Percentiles rank a stretch among this genome's conserved stretches.
These are phyloP conservation scores for Cladorrhinum sp. DNA, from an alignment of 2,329 filamentous ascomycete species.

Conservation along the genomic window DNA sequence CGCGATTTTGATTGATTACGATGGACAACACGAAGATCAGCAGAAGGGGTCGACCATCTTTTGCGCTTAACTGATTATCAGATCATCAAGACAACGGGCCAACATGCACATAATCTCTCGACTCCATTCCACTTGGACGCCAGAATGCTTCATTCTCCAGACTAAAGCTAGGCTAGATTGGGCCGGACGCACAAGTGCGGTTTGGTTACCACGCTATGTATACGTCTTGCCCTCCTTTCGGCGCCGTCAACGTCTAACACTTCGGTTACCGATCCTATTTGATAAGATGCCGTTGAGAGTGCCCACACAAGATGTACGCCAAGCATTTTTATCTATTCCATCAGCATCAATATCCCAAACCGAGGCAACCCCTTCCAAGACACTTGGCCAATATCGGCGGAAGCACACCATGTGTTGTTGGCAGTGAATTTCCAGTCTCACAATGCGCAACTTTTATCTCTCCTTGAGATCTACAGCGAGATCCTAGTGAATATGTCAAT, in stretches of 20 bases:
- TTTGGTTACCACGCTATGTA: slow-evolving; percentile 7
- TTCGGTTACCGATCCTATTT: slow-evolving; percentile 19
- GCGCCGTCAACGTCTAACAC: neutral
- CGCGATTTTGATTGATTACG: neutral
- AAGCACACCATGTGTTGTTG: neutral
- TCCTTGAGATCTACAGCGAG: neutral
- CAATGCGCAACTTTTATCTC: neutral
- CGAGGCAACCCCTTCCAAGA: neutral
- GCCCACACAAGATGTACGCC: slow-evolving; percentile 15
- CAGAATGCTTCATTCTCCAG: neutral
- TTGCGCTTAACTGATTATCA: slow-evolving; percentile 4
- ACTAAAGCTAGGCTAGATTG: slow-evolving; percentile 1
- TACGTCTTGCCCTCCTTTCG: slow-evolving; percentile 10
- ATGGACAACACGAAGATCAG: slow-evolving; percentile 2
- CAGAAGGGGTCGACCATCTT: neutral
- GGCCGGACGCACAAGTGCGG: neutral
- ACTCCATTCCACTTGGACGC: neutral
- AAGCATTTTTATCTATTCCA: slow-evolving; percentile 29
- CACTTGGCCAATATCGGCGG: neutral
- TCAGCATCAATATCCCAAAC: slow-evolving; percentile 5
- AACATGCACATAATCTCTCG: neutral
- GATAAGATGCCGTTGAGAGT: neutral
- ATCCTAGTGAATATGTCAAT: neutral
- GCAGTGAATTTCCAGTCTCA: neutral
- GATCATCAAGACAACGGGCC: slow-evolving; percentile 8